Base-by-base conservation (phyloP, 352 stramenopile genomes). In the Pythium dissotocum region DNA sequence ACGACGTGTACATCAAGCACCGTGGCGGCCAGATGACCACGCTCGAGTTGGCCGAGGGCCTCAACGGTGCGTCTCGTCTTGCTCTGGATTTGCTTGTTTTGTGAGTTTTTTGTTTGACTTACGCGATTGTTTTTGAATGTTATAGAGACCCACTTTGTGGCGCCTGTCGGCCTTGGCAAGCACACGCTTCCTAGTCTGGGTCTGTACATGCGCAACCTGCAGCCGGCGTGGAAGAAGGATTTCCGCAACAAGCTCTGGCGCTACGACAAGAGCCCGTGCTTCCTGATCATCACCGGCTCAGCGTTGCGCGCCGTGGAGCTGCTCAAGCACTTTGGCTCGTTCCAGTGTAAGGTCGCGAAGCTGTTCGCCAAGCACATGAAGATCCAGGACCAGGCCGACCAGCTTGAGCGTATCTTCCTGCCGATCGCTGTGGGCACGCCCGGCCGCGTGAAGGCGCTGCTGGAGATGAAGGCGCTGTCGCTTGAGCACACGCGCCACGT, bases 361-460 rank as follows among this genome's bases (percentile, higher is more conserved):
- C 82, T 99, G n/a, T 99, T 99, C 77, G 90, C 82, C 53, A 98
- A 98, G 69, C 93, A 99, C 73, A 86, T 97, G 69, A 97, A 94
- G 58, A 77, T 93, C 9, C 77, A 93, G 44, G 86, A 98, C 63
- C 96, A 99, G 73, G 82, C 83, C 0, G 84, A 93, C 44, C 80
- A 93, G 65, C 82, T 98, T 8, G 73, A 78, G 32, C 72, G 77
- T 40, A 81, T 73, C 13, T 96, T 85, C 68, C 69, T 90, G 26
- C 86, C 88, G 26, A 93, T 96, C 56, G 82, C 88, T 12, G 84
- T 96, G 26, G 88, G 88, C 28, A 96, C 88, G 6, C 85, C 88
- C 0, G 85, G 75, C 4, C 88, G 88, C 28, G 76, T 93, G 36
- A 93, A 91, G 73, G 90, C 85, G 63, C 73, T 95, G 53, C 65